Percentiles rank a stretch among this genome's conserved stretches.
phyloP scores from a whole-genome alignment of 257 asterid species.

The Nicotiana attenuata region DNA sequence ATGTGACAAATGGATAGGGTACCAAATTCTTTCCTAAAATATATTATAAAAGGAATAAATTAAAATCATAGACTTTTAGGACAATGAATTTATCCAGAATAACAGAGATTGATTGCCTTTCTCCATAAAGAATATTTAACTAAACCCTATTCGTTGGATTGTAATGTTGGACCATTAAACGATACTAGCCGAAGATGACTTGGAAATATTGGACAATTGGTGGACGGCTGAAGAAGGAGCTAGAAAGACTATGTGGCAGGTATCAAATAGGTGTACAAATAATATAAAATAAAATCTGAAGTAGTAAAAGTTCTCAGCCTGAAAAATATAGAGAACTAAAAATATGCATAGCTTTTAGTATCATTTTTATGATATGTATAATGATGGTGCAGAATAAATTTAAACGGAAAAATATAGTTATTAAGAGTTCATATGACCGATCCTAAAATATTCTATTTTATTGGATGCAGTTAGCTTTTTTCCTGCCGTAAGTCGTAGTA shows the following conservation, averaged over 20 bases:
- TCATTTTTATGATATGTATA: too few species aligned
- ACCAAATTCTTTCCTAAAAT: background rate
- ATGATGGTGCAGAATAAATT: too few species aligned
- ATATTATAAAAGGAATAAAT: background rate
- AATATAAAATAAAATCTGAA: background rate
- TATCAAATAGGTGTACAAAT: background rate
- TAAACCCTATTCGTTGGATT: background rate
- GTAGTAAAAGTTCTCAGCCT: background rate
- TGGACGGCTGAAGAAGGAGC: background rate
- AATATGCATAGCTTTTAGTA: too few species aligned
- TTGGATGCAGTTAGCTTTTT: too few species aligned
- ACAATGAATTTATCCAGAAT: background rate
- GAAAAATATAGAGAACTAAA: background rate
- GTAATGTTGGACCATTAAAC: background rate
- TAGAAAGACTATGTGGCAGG: constrained; percentile 5
- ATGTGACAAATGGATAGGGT: background rate
- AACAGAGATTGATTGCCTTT: background rate
- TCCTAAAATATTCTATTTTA: too few species aligned
- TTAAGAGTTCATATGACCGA: too few species aligned
- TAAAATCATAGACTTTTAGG: background rate
- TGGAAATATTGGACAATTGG: background rate
- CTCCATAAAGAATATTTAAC: background rate
- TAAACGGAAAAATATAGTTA: too few species aligned
- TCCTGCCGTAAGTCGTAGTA: too few species aligned
- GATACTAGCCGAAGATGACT: background rate